phyloP scores from a whole-genome alignment of 176 grass and related monocot species.

The Tillandsia fasciculata region DNA sequence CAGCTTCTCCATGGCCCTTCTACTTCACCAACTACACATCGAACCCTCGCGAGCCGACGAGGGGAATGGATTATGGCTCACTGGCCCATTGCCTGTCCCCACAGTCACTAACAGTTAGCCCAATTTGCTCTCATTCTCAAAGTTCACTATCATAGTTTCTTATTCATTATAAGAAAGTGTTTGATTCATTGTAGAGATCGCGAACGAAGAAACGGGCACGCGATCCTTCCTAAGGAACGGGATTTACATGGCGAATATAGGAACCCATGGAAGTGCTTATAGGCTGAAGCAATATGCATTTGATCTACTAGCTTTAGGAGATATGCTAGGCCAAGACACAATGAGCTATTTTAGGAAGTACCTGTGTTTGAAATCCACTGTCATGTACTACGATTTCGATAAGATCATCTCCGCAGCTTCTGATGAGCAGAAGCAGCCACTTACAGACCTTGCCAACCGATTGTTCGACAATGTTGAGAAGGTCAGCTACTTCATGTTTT shows the following conservation, averaged over 20 bases:
- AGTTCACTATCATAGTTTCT: not conserved
- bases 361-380: constrained; percentile 73
- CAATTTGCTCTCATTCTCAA: not conserved
- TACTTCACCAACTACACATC: constrained; percentile 23
- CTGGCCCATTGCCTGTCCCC: constrained; percentile 50
- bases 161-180: not conserved
- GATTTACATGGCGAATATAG: constrained; percentile 69
- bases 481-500: constrained; percentile 5
- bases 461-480: constrained; percentile 73
- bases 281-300: constrained; percentile 60
- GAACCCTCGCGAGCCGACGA: constrained; percentile 24
- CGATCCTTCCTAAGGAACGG: constrained; percentile 52
- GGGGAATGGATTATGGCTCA: constrained; percentile 73
- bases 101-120: constrained; percentile 45
- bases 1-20: constrained; percentile 29
- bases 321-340: constrained; percentile 64
- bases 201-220: constrained; percentile 53
- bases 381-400: constrained; percentile 94
- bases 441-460: constrained; percentile 47
- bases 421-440: constrained; percentile 23
- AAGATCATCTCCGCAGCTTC: constrained; percentile 49
- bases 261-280: constrained; percentile 39
- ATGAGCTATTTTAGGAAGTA: constrained; percentile 75
- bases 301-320: constrained; percentile 81
- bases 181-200: constrained; percentile 34